Percentiles rank a stretch among this genome's conserved stretches.
These are phyloP conservation scores for Sporothrix pallida DNA, from an alignment of 2,329 filamentous ascomycete genomes.

Conservation along the genomic window DNA sequence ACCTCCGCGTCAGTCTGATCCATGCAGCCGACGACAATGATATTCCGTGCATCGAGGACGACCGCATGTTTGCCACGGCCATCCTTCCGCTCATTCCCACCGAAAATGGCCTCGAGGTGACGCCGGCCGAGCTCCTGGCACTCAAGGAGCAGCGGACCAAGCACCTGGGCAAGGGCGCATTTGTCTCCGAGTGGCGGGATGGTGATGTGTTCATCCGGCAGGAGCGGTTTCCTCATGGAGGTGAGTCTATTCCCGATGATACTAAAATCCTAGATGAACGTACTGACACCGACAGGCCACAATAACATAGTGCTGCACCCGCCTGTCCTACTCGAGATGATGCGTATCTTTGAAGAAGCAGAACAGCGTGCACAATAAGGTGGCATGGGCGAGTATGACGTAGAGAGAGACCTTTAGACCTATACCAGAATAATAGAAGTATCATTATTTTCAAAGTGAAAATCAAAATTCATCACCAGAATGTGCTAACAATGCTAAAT, in stretches of 20 bases:
- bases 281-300: constrained; percentile 58
- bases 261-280: too few species aligned
- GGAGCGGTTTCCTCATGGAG: constrained; percentile 61
- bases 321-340: constrained; percentile 66
- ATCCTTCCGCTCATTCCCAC: constrained; percentile 47
- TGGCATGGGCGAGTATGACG: not conserved
- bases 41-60: constrained; percentile 76
- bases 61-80: constrained; percentile 66
- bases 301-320: constrained; percentile 71
- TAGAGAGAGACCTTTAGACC: not conserved
- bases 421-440: not conserved
- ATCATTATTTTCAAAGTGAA: not conserved
- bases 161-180: constrained; percentile 53
- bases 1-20: constrained; percentile 71
- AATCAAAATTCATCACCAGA: not conserved
- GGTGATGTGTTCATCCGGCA: constrained; percentile 58
- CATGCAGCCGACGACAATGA: constrained; percentile 83
- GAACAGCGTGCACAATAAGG: not conserved
- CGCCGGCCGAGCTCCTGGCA: constrained; percentile 43
- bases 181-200: constrained; percentile 55
- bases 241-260: constrained; percentile 47
- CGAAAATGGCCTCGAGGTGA: constrained; percentile 46
- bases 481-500: not conserved
- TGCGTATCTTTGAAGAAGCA: constrained; percentile 64
- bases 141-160: constrained; percentile 54